Evolutionary conservation across 306 rosid species (phyloP), one percentile per base, ranked within the genome.

Genomic region (Macrotyloma uniflorum): DNA sequence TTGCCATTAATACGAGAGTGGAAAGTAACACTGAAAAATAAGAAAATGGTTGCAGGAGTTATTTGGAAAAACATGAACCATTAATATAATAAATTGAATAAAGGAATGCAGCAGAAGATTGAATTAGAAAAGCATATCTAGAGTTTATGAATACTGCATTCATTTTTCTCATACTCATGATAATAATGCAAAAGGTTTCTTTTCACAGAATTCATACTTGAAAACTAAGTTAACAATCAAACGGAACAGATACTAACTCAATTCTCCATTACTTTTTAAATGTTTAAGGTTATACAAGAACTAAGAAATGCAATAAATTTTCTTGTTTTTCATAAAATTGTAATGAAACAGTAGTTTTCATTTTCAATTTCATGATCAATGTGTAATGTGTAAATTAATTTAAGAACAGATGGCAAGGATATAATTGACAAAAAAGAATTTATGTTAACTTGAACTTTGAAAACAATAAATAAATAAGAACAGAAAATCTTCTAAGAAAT

Each of bases 11-110:
- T 45, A 43, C 49, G 11, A 70, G 20, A 15, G 19, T 24, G 38
- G 50, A 68, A 65, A 63, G 20, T 65, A 35, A 33, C 16, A 45
- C 30, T 50, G 47, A 84, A 16, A 54, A 62, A 77, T 28, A 79
- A 18, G 77, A 76, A 67, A 70, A 75, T 18, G 23, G 50, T 54
- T 18, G 53, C 35, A 26, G 80, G 38, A 79, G 75, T n/a, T 28
- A 79, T 50, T 57, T n/a, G 42, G 40, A 38, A 42, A 81, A 70
- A 82, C 20, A 36, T 10, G 50, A 65, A 57, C 15, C 14, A 18
- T 69, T 15, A 61, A 49, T n/a, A 54, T 74, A 76, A 69, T 28
- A 26, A 49, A 26, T 70, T 30, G 53, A 69, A 63, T 47, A 24
- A 36, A 28, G 49, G 57, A 53, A 71, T 11, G 28, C 14, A 23